Evolutionary conservation across 345 rosid genomes (phyloP).

Genomic region (Murraya koenigii): DNA sequence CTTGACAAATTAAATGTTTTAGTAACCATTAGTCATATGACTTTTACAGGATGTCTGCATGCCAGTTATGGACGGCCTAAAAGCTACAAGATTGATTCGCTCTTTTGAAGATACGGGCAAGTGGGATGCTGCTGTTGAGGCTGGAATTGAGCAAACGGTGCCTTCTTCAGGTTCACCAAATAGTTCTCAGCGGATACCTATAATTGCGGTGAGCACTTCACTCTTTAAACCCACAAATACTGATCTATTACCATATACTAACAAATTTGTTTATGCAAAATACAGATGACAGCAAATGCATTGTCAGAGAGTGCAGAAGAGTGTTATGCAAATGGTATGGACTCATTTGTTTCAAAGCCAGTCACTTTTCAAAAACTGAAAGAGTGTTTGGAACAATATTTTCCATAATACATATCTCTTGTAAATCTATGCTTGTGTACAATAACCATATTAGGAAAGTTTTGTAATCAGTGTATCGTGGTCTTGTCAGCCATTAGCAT

Average conservation of each 20-base stretch:
- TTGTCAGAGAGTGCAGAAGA: conserved; percentile 88
- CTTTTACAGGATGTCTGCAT: conserved; percentile 82
- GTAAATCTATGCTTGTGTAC: conserved; percentile 43
- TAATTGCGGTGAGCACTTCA: conserved; percentile 67
- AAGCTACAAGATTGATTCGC: conserved; percentile 91
- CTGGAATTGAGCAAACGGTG: conserved; percentile 53
- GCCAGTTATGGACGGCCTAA: conserved; percentile 91
- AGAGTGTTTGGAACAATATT: conserved; percentile 66
- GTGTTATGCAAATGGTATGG: conserved; percentile 91
- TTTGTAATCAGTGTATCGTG: conserved; percentile 45
- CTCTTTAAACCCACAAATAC: background rate
- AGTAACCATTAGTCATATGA: background rate
- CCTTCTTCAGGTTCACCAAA: conserved; percentile 23
- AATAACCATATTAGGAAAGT: conserved; percentile 51
- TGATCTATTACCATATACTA: background rate
- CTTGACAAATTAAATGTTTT: background rate
- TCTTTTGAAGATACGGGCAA: conserved; percentile 77
- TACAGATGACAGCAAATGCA: conserved; percentile 97
- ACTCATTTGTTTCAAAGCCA: conserved; percentile 90
- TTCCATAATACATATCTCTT: conserved; percentile 36
- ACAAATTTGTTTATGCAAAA: background rate
- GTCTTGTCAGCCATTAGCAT: conserved; percentile 25
- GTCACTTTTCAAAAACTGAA: conserved; percentile 75
- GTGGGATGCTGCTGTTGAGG: conserved; percentile 75
- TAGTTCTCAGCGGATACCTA: conserved; percentile 48